These are phyloP conservation scores for Eucalyptus leucophloia DNA, from an alignment of 345 rosid species.

Conservation along the genomic window DNA sequence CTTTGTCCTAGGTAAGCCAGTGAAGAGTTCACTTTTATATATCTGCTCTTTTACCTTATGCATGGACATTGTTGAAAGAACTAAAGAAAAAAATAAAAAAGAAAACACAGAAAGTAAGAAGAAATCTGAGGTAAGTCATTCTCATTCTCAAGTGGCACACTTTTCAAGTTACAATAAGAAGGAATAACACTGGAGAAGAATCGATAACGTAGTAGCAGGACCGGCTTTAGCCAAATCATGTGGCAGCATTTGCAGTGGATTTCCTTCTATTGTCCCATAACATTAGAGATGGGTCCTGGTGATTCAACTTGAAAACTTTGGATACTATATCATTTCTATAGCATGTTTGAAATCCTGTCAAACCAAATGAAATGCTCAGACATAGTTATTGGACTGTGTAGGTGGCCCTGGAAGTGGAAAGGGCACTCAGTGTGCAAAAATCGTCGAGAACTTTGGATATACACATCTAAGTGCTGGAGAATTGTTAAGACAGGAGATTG, in stretches of 20 bases:
- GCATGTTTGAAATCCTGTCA: neutral
- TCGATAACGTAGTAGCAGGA: neutral
- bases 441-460: conserved; percentile 57
- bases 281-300: neutral
- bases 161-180: neutral
- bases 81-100: neutral
- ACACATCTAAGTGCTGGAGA: conserved; percentile 77
- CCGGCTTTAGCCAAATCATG: neutral
- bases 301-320: neutral
- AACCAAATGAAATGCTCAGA: neutral
- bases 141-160: neutral
- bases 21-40: neutral
- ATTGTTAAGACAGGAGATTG: conserved; percentile 52
- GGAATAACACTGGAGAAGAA: neutral
- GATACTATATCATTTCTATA: neutral
- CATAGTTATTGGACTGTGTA: neutral
- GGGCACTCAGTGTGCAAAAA: conserved; percentile 73
- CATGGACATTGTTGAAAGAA: neutral
- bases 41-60: neutral
- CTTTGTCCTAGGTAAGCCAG: conserved; percentile 59
- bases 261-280: neutral
- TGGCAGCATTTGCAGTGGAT: neutral
- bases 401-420: conserved; percentile 91
- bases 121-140: neutral
- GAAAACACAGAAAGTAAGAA: neutral